A percentile compares a stretch with the other conserved stretches of the same genome.
phyloP scores from a whole-genome alignment of 1,284 basidiomycete genomes.

The Rhodofomes roseus region DNA sequence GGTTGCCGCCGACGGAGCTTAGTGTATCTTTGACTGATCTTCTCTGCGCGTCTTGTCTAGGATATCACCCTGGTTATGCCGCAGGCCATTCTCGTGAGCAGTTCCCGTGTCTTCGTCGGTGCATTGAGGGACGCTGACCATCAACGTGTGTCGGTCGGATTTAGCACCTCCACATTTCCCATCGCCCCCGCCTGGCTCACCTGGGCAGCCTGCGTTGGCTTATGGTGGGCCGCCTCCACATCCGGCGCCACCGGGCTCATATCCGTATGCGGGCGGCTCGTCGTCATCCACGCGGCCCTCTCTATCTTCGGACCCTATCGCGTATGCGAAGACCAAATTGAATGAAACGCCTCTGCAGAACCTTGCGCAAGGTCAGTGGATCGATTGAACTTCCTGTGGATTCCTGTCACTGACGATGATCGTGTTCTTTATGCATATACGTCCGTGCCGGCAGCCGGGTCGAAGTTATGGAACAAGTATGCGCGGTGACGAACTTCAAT shows the following conservation, averaged over 20 bases:
- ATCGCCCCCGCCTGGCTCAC: background rate
- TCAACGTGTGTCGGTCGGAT: background rate
- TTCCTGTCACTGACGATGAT: background rate
- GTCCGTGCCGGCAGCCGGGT: constrained; percentile 8
- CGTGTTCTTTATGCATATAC: background rate
- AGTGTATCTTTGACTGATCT: background rate
- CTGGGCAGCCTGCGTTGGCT: background rate
- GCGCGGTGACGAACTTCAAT: constrained; percentile 4
- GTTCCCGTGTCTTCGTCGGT: background rate
- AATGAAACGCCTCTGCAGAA: constrained; percentile 19
- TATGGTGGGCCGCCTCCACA: constrained; percentile 1
- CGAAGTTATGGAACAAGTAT: constrained; percentile 17
- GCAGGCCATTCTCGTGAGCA: background rate
- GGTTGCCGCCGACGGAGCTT: background rate
- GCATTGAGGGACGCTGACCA: background rate
- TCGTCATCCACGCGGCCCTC: background rate
- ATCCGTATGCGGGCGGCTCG: background rate
- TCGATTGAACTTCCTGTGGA: background rate
- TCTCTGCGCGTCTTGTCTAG: background rate
- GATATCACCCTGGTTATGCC: background rate
- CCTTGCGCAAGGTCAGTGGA: constrained; percentile 21
- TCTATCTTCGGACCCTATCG: constrained; percentile 15
- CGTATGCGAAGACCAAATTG: constrained; percentile 15
- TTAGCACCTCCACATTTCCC: background rate
- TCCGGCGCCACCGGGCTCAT: constrained; percentile 10